Percentiles rank a stretch among this genome's conserved stretches.
phyloP scores from a whole-genome alignment of 2,329 filamentous ascomycete genomes.

The Chrysosporium keratinophilum region DNA sequence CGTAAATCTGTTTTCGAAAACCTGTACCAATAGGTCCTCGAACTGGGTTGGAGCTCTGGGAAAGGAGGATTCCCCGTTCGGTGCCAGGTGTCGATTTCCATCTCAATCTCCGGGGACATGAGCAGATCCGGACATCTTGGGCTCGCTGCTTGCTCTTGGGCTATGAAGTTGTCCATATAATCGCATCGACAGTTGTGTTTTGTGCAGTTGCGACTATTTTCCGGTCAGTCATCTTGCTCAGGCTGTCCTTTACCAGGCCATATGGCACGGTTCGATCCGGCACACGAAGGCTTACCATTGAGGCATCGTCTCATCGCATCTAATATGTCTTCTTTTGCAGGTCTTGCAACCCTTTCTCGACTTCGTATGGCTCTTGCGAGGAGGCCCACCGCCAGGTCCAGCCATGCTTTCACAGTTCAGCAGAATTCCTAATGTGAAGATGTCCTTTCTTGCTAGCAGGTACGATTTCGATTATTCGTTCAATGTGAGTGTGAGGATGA shows the following conservation, averaged over 20 bases:
- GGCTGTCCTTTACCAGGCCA: not conserved
- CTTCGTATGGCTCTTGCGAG: conserved; percentile 88
- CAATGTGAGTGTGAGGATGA: not conserved
- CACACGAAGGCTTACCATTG: conserved; percentile 62
- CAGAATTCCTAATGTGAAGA: not conserved
- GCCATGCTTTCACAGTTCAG: conserved; percentile 50
- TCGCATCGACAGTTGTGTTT: conserved; percentile 98
- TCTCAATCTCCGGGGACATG: conserved; percentile 78
- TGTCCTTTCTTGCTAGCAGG: not conserved
- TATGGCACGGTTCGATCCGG: not conserved
- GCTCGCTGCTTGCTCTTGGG: conserved; percentile 42
- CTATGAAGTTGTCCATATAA: conserved; percentile 72
- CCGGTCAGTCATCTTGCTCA: conserved; percentile 14
- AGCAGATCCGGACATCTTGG: conserved; percentile 55
- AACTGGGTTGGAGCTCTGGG: conserved; percentile 65
- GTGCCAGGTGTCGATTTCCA: conserved; percentile 71
- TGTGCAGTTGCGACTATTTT: conserved; percentile 78
- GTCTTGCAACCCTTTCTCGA: conserved; percentile 97
- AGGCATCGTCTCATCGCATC: conserved; percentile 94
- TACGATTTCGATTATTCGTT: not conserved
- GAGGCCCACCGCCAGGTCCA: conserved; percentile 88
- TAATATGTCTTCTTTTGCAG: conserved; percentile 93
- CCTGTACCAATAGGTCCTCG: conserved; percentile 59
- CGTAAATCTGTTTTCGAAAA: conserved; percentile 71
- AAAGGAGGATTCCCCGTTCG: conserved; percentile 77